Evolutionary conservation across 352 stramenopile genomes (phyloP), one percentile per base, ranked within the genome.

Genomic region (Phytophthora capsici): DNA sequence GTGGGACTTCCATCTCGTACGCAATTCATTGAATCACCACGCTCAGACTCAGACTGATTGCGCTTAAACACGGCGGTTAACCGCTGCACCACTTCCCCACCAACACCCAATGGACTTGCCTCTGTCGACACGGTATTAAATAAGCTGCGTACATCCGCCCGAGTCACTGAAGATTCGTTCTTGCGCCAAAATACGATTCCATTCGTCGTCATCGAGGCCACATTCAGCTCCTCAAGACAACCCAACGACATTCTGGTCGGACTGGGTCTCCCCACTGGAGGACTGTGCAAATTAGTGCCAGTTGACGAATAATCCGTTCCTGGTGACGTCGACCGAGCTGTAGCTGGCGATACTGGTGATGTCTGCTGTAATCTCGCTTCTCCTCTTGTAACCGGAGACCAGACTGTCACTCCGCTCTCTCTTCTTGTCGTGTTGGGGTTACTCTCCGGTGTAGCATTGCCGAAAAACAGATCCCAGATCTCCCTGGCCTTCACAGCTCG

Each of bases 101-200:
- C 63, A 8, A 90, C 79, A 3, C 83, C 83, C 17, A 91, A 76
- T 1, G 71, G 53, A 28, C 50, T 80, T 8, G 61, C 71, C 4
- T 91, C 80, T 2, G 70, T 84, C 0, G 68, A 72, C 0, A 60
- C 67, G 30, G 22, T 66, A 34, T 71, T 73, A 56, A 79, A 91
- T n/a, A 79, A 60, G 20, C 65, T 73, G 1, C 49, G 59, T 1
- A 78, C 64, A 14, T 90, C 73, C 8, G 57, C 54, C 8, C 68
- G 57, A 14, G 69, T 70, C 10, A 84, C 47, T 0, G 71, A 78
- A 1, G 76, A 79, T 17, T 86, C 69, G 10, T 77, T 71, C 32
- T 88, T 88, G 13, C 72, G 58, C 78, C 79, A 91, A 57, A 91
- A 91, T 4, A 89, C 71, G 25, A 91, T 75, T 1, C 78, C 79